A percentile compares a stretch with the other conserved stretches of the same genome.
Conservation (phyloP, 257 asterid species). For the Nicotiana tomentosiformis region DNA sequence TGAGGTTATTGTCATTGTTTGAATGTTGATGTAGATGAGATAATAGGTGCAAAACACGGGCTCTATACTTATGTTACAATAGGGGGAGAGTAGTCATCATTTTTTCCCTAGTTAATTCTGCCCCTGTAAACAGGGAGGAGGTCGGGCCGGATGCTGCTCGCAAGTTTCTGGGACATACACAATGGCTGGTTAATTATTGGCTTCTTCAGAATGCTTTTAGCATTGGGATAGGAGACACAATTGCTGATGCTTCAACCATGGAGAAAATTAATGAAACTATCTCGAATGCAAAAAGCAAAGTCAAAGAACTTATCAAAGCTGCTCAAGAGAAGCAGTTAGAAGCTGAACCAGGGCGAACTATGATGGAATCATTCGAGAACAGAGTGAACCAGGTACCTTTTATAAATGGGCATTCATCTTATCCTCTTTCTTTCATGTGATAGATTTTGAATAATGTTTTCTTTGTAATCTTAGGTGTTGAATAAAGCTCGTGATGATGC, state of each 20-base stretch:
- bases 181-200: conserved; percentile 99
- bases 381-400: conserved; percentile 83
- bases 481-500: conserved; percentile 99
- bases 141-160: conserved; percentile 99
- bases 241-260: conserved; percentile 95
- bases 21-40: neutral
- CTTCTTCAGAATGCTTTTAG: conserved; percentile 92
- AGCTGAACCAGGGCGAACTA: conserved; percentile 99
- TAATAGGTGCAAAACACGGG: neutral
- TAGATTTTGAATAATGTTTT: conserved; percentile 5
- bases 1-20: neutral
- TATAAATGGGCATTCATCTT: neutral
- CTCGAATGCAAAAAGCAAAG: conserved; percentile 79
- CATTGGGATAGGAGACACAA: conserved; percentile 98
- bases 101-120: neutral
- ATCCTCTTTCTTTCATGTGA: neutral
- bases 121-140: conserved; percentile 72
- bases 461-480: conserved; percentile 59
- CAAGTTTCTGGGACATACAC: conserved; percentile 95
- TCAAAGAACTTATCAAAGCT: conserved; percentile 71
- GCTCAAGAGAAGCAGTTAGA: conserved; percentile 78
- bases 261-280: conserved; percentile 77
- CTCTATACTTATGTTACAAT: neutral
- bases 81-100: neutral
- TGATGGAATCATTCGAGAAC: conserved; percentile 96